These are phyloP conservation scores for Penicillium sp. DNA, from an alignment of 2,329 filamentous ascomycete species.

Conservation along the genomic window DNA sequence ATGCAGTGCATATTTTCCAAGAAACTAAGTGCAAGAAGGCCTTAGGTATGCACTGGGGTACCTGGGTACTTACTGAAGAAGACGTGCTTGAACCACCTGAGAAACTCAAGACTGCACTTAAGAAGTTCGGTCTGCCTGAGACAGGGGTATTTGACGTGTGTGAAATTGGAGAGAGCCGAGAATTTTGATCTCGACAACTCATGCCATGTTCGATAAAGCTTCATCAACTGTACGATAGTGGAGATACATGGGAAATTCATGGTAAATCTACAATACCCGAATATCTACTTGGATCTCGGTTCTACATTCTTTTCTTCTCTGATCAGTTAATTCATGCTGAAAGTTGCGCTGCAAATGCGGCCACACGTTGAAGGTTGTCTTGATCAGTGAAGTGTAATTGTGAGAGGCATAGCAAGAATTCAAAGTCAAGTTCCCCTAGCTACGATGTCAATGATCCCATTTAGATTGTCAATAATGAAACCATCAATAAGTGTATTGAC, in stretches of 20 bases:
- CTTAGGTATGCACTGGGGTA: conserved; percentile 89
- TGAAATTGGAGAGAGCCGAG: conserved; percentile 79
- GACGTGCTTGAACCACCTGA: conserved; percentile 80
- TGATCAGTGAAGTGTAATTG: no score
- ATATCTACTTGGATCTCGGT: background rate
- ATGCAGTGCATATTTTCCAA: conserved; percentile 84
- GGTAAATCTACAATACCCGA: background rate
- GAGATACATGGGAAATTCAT: background rate
- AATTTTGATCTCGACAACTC: conserved; percentile 55
- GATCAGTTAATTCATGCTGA: no score
- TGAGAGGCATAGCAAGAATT: no score
- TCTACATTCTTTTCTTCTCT: no score
- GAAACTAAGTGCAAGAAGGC: conserved; percentile 78
- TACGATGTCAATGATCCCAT: background rate
- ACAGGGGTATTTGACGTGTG: conserved; percentile 78
- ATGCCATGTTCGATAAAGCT: background rate
- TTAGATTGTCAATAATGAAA: no score
- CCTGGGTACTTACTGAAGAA: conserved; percentile 84
- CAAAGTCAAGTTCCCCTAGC: background rate
- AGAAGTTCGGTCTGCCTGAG: conserved; percentile 66
- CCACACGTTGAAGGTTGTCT: no score
- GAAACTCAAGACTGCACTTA: conserved; percentile 71
- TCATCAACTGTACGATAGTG: background rate
- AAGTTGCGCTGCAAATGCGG: no score
- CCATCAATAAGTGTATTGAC: background rate